Evolutionary conservation across 2,329 filamentous ascomycete genomes (phyloP).

Genomic region (Meredithiella fracta): DNA sequence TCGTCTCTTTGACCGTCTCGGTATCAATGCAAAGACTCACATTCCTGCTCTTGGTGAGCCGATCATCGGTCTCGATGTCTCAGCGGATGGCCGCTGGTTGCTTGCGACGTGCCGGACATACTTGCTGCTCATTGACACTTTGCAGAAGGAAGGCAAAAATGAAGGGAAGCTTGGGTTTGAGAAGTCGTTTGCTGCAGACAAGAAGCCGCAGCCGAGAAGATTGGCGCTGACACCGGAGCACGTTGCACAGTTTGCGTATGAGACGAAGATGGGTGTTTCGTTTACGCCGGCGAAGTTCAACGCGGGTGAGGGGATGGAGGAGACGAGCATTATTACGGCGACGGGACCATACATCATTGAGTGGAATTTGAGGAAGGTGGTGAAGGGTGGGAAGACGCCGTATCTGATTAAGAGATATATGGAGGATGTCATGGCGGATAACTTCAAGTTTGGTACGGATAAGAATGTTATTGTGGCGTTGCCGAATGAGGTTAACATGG

Average conservation of each 20-base stretch:
- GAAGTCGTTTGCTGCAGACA: constrained; percentile 76
- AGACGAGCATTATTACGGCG: constrained; percentile 92
- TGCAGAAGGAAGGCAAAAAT: constrained; percentile 88
- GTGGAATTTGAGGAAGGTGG: constrained; percentile 84
- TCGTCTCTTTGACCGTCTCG: constrained; percentile 85
- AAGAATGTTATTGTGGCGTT: constrained; percentile 96
- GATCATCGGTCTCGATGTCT: constrained; percentile 88
- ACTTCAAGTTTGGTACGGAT: constrained; percentile 93
- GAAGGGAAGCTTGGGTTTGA: constrained; percentile 97
- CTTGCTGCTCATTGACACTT: constrained; percentile 76
- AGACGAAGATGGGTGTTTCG: constrained; percentile 69
- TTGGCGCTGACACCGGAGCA: constrained; percentile 79
- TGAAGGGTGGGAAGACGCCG: constrained; percentile 64
- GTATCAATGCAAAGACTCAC: constrained; percentile 93
- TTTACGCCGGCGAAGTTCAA: constrained; percentile 95
- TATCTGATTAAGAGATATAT: constrained; percentile 95
- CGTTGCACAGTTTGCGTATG: constrained; percentile 92
- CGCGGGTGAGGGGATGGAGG: constrained; percentile 59
- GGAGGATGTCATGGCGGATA: constrained; percentile 92
- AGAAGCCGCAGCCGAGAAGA: constrained; percentile 83
- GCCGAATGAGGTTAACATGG: constrained; percentile 97
- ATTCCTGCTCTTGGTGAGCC: constrained; percentile 89
- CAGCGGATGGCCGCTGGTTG: constrained; percentile 89
- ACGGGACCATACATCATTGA: constrained; percentile 94
- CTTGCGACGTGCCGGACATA: constrained; percentile 90